Evolutionary conservation across 116 monocot species (phyloP).

Genomic region (Trichopus zeylanicus): DNA sequence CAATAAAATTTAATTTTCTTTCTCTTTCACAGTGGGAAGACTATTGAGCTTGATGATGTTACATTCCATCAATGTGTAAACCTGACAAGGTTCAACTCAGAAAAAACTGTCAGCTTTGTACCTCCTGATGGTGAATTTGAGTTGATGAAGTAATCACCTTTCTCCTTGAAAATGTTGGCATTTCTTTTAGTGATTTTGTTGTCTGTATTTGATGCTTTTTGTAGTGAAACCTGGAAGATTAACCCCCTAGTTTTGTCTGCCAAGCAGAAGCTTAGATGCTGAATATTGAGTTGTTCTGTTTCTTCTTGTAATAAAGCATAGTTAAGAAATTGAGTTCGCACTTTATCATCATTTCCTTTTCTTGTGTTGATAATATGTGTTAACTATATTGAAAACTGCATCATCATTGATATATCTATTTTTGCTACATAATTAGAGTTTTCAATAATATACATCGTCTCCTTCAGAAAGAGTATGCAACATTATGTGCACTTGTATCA

Average conservation of each 20-base stretch:
- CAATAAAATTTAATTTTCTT: background rate
- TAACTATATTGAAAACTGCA: too few species aligned
- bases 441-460: too few species aligned
- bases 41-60: slow-evolving; percentile 99
- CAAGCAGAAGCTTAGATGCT: background rate
- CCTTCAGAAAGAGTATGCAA: too few species aligned
- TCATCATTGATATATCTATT: too few species aligned
- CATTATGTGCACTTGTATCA: too few species aligned
- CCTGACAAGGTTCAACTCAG: slow-evolving; percentile 97
- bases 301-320: background rate
- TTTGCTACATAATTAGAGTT: too few species aligned
- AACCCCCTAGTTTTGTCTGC: background rate
- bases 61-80: slow-evolving; percentile 99
- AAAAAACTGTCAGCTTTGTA: slow-evolving; percentile 99
- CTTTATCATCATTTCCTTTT: too few species aligned
- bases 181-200: background rate
- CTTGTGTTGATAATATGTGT: too few species aligned
- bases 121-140: slow-evolving; percentile 99
- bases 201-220: background rate
- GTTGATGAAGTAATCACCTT: slow-evolving; percentile 82
- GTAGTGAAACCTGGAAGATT: background rate
- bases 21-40: slow-evolving; percentile 68
- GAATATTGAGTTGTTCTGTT: background rate
- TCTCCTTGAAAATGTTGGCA: slow-evolving; percentile 3
- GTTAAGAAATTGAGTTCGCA: too few species aligned